These are phyloP conservation scores for Suillus variegatus DNA, from an alignment of 768 basidiomycete genomes.

Conservation along the genomic window DNA sequence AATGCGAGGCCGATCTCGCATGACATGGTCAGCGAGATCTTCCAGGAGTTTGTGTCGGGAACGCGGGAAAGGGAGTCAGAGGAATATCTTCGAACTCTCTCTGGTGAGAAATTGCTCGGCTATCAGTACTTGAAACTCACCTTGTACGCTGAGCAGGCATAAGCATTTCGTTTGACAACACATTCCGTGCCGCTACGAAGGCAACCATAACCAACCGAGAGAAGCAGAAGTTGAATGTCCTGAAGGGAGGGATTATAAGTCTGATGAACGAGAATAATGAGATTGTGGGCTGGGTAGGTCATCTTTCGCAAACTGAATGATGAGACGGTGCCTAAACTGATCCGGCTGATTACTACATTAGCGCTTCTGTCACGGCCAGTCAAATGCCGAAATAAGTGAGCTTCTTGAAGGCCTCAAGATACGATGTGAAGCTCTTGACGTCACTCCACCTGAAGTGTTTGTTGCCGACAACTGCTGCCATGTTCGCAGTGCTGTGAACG, in stretches of 20 bases:
- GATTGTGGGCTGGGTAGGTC: conserved; percentile 17
- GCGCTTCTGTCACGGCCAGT: conserved; percentile 19
- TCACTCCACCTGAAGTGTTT: conserved; percentile 14
- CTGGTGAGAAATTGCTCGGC: background rate
- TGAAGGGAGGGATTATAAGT: conserved; percentile 18
- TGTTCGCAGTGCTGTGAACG: conserved; percentile 8
- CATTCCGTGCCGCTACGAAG: conserved; percentile 19
- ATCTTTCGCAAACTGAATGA: background rate
- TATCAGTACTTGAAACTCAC: background rate
- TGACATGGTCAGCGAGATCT: conserved; percentile 22
- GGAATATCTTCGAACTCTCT: background rate
- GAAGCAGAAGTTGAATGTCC: background rate
- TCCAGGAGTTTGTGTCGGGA: conserved; percentile 14
- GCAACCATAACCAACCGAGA: conserved; percentile 7
- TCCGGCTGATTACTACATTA: background rate
- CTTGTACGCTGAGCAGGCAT: conserved; percentile 4
- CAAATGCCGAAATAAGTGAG: conserved; percentile 18
- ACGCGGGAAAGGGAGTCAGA: conserved; percentile 1
- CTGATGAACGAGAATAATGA: conserved; percentile 19
- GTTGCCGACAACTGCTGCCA: conserved; percentile 25
- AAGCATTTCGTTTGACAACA: conserved; percentile 17
- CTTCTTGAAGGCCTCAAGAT: conserved; percentile 16
- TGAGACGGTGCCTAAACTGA: background rate
- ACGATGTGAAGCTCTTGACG: conserved; percentile 10
- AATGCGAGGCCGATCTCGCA: conserved; percentile 14